These are phyloP conservation scores for Pestalotiopsis fici DNA, from an alignment of 2,329 filamentous ascomycete species.

Conservation along the genomic window DNA sequence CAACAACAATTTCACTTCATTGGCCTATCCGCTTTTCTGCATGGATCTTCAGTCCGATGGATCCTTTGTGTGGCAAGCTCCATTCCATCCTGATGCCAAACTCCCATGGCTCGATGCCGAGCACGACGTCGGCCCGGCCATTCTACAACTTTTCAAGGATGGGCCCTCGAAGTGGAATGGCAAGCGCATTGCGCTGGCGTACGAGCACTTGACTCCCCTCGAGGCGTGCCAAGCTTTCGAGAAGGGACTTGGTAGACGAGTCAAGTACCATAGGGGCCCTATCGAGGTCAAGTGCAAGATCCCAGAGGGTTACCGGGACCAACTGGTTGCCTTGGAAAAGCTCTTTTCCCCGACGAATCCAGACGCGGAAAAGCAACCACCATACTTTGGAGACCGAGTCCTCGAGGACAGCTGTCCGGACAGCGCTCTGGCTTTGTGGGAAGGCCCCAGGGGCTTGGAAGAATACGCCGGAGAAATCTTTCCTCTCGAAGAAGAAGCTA, in stretches of 20 bases:
- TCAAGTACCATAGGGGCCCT: slow-evolving; percentile 74
- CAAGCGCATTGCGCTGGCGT: slow-evolving; percentile 80
- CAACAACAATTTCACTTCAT: slow-evolving; percentile 97
- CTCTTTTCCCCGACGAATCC: slow-evolving; percentile 54
- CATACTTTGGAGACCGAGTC: slow-evolving; percentile 61
- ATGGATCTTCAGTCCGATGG: slow-evolving; percentile 87
- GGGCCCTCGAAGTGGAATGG: slow-evolving; percentile 83
- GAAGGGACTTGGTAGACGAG: slow-evolving; percentile 74
- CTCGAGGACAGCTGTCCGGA: slow-evolving; percentile 68
- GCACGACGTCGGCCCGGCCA: slow-evolving; percentile 89
- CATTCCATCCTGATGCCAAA: slow-evolving; percentile 86
- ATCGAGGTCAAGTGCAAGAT: slow-evolving; percentile 87
- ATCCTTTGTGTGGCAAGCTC: slow-evolving; percentile 89
- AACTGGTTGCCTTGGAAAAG: slow-evolving; percentile 71
- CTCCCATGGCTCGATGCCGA: slow-evolving; percentile 96
- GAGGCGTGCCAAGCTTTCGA: slow-evolving; percentile 83
- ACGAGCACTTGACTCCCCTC: slow-evolving; percentile 81
- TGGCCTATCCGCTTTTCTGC: slow-evolving; percentile 91
- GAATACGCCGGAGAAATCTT: slow-evolving; percentile 96
- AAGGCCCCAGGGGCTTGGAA: slow-evolving; percentile 85
- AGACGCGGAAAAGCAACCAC: slow-evolving; percentile 58
- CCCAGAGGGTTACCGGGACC: slow-evolving; percentile 84
- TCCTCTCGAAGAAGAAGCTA: slow-evolving; percentile 89
- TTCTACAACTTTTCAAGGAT: slow-evolving; percentile 94
- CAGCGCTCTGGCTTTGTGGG: slow-evolving; percentile 83